A percentile compares a stretch with the other conserved stretches of the same genome.
Conservation (phyloP, 345 rosid species). For the Hevea brasiliensis region DNA sequence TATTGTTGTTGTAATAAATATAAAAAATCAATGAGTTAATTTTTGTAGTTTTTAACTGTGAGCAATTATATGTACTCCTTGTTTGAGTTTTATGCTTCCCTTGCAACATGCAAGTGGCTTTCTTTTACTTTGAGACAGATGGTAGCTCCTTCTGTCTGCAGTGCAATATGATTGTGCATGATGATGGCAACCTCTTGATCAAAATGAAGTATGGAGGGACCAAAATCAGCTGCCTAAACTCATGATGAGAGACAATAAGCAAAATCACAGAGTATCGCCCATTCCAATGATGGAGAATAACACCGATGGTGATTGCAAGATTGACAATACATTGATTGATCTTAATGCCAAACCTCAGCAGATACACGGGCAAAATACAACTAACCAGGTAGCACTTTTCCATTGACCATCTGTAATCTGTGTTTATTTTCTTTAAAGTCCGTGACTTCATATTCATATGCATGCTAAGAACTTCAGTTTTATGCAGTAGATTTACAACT, state of each 20-base stretch:
- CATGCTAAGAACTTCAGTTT: slow-evolving; percentile 7
- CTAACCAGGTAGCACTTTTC: slow-evolving; percentile 42
- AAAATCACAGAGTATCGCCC: slow-evolving; percentile 44
- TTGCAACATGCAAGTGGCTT: slow-evolving; percentile 47
- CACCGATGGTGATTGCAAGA: slow-evolving; percentile 42
- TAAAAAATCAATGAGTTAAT: too few relatives aligned
- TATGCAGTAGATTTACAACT: too few relatives aligned
- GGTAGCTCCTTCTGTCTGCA: slow-evolving; percentile 86
- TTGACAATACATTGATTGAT: slow-evolving; percentile 61
- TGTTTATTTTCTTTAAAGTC: background rate
- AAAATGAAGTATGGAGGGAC: slow-evolving; percentile 39
- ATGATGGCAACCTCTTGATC: slow-evolving; percentile 54
- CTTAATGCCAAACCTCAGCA: slow-evolving; percentile 66
- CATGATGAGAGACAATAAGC: slow-evolving; percentile 40
- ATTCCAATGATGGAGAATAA: slow-evolving; percentile 36
- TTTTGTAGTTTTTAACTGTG: too few relatives aligned
- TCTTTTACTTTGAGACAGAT: slow-evolving; percentile 85
- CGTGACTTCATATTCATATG: background rate
- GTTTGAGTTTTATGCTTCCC: slow-evolving; percentile 25
- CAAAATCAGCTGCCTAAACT: slow-evolving; percentile 36
- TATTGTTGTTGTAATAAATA: too few relatives aligned
- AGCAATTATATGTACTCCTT: too few relatives aligned
- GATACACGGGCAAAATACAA: slow-evolving; percentile 51
- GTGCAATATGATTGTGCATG: slow-evolving; percentile 88
- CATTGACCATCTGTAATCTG: slow-evolving; percentile 2